Conservation (phyloP, 495 filamentous ascomycete species). For the Recurvomyces mirabilis region DNA sequence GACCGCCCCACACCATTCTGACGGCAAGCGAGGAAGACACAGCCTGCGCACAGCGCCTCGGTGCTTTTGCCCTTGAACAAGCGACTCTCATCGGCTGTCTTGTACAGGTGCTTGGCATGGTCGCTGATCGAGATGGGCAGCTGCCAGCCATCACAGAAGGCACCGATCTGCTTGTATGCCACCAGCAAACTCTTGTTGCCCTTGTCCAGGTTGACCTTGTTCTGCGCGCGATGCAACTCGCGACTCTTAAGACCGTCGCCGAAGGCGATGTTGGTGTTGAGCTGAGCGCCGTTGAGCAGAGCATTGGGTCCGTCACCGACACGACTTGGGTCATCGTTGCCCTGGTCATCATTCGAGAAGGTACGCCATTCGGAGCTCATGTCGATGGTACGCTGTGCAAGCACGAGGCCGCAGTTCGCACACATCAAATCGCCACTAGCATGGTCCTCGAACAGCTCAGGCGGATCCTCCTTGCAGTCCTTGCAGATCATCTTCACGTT, state of each 20-base stretch:
- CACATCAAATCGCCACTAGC: conserved; percentile 88
- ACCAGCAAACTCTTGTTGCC: conserved; percentile 63
- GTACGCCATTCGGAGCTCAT: conserved; percentile 97
- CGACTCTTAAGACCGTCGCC: conserved; percentile 53
- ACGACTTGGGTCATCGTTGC: conserved; percentile 89
- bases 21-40: conserved; percentile 94
- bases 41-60: conserved; percentile 86
- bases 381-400: conserved; percentile 83
- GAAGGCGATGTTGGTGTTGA: conserved; percentile 80
- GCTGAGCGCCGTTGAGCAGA: conserved; percentile 80
- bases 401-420: conserved; percentile 79
- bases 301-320: conserved; percentile 85
- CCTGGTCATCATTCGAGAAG: conserved; percentile 92
- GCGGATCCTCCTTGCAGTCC: conserved; percentile 83
- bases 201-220: conserved; percentile 77
- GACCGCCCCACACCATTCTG: conserved; percentile 77
- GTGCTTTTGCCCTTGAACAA: conserved; percentile 91
- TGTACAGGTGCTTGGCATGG: conserved; percentile 86
- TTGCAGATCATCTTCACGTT: conserved; percentile 71
- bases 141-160: conserved; percentile 73
- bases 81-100: conserved; percentile 81
- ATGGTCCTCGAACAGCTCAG: conserved; percentile 86
- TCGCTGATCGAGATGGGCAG: conserved; percentile 70
- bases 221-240: conserved; percentile 79
- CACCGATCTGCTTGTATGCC: conserved; percentile 82